Base-by-base conservation (phyloP, 768 basidiomycete genomes). In the Auricularia auricula-judae region DNA sequence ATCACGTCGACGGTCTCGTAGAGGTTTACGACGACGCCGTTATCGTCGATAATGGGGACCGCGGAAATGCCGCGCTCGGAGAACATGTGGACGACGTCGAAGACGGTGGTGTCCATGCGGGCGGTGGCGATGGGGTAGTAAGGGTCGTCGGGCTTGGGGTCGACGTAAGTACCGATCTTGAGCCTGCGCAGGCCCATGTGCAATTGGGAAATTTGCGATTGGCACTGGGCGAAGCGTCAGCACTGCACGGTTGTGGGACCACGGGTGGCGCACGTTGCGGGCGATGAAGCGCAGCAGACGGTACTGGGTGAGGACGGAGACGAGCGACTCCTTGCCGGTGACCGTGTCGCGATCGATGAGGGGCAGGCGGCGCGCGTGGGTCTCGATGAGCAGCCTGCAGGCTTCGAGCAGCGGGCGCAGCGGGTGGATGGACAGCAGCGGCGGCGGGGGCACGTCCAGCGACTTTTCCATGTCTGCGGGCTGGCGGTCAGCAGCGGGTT, bases 1-100 rank as follows among this genome's bases (percentile, higher is more conserved):
- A 98, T 96, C 61, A 99, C 96, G 79, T 99, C 97, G 29, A 99
- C 97, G 4, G 97, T 98, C 76, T 99, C 97, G 73, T 98, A 99
- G 60, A 99, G 76, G 72, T 99, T 95, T 68, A 98, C 82, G 51
- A 99, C 97, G 63, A 94, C 83, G 8, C 96, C 96, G 7, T 93
- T 83, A 65, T 89, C 85, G 70, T 99, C 92, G 36, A 98, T 82
- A 72, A 99, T 98, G 7, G 97, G 97, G 4, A 99, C 96, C 4
- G 96, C 96, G 8, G 92, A 94, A 69, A 99, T 97, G 34, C 94
- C 88, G 53, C 89, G 84, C 74, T 94, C 91, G 0, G 93, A 96
- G 74, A 98, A 98, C 89, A 96, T 93, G 72, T 99, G 97, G 2
- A 98, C 97, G 66, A 98, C 93, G 71, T 98, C 94, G 70, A 97